Percentiles rank a stretch among this genome's conserved stretches.
These are phyloP conservation scores for Diaporthe aspalathi DNA, from an alignment of 2,329 filamentous ascomycete genomes.

Conservation along the genomic window DNA sequence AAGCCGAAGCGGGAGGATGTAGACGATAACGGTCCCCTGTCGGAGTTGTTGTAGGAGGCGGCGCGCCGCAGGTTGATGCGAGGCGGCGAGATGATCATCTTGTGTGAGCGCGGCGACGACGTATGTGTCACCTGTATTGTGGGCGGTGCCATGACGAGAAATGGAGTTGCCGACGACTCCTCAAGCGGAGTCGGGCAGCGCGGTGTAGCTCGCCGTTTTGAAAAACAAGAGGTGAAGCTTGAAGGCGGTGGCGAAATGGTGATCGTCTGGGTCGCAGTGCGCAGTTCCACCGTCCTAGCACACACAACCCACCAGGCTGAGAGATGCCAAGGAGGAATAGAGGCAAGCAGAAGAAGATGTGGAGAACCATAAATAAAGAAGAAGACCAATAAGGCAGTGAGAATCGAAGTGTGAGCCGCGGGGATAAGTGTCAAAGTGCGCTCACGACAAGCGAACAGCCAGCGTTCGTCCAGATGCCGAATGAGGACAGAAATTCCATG, in stretches of 20 bases:
- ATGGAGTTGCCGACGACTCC: conserved; percentile 17
- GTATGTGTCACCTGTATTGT: conserved; percentile 37
- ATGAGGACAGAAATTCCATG: background rate
- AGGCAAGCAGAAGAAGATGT: background rate
- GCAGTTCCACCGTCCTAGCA: conserved; percentile 29
- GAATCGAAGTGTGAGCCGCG: conserved; percentile 8
- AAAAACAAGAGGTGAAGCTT: conserved; percentile 3
- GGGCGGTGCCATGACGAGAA: conserved; percentile 34
- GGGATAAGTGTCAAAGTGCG: background rate
- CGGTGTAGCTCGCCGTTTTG: conserved; percentile 14
- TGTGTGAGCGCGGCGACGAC: conserved; percentile 53
- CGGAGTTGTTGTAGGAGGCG: conserved; percentile 66
- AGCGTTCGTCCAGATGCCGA: background rate
- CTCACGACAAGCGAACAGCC: conserved; percentile 3
- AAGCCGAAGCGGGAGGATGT: conserved; percentile 74
- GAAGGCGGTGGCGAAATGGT: conserved; percentile 30
- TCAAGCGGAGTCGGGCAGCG: conserved; percentile 26
- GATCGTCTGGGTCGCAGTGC: conserved; percentile 32
- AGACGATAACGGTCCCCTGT: conserved; percentile 66
- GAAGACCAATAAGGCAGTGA: background rate
- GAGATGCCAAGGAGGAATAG: conserved; percentile 6
- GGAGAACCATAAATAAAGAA: background rate
- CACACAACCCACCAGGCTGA: conserved; percentile 22
- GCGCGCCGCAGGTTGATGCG: conserved; percentile 69
- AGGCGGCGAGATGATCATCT: conserved; percentile 65